Percentiles rank a stretch among this genome's conserved stretches.
phyloP scores from a whole-genome alignment of 371 early-diverging fungal genomes.

The Lichtheimia hyalospora region DNA sequence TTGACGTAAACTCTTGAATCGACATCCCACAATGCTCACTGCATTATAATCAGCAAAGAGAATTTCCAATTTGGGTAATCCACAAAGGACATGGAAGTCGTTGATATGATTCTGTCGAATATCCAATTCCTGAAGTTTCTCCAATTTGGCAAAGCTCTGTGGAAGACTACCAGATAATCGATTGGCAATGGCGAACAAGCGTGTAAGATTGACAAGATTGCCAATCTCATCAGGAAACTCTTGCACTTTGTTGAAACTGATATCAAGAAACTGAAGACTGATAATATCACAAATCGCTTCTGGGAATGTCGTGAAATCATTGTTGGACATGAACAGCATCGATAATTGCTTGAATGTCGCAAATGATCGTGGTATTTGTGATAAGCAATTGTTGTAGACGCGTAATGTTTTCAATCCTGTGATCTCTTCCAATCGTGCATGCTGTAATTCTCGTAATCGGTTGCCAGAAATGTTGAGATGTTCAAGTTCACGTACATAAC shows the following conservation, averaged over 20 bases:
- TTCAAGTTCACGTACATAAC: conserved; percentile 56
- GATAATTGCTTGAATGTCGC: conserved; percentile 59
- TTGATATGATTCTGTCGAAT: conserved; percentile 73
- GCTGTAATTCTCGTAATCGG: conserved; percentile 63
- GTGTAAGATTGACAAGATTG: conserved; percentile 58
- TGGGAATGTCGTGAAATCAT: conserved; percentile 74
- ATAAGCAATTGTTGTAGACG: conserved; percentile 76
- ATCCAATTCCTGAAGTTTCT: conserved; percentile 71
- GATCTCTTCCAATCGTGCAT: conserved; percentile 65
- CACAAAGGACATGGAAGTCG: conserved; percentile 59
- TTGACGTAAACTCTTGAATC: conserved; percentile 44
- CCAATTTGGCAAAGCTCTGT: conserved; percentile 56
- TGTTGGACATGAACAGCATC: conserved; percentile 77
- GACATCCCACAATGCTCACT: conserved; percentile 44
- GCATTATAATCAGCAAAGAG: conserved; percentile 75
- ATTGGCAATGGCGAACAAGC: conserved; percentile 77
- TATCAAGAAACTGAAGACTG: conserved; percentile 70
- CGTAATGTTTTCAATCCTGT: conserved; percentile 60
- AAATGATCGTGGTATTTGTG: conserved; percentile 62
- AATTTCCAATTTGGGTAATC: conserved; percentile 61
- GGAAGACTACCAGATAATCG: conserved; percentile 71
- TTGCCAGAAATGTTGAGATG: conserved; percentile 82
- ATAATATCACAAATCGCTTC: conserved; percentile 58
- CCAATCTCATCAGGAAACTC: conserved; percentile 75
- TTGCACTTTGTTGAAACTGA: conserved; percentile 83